Conservation (phyloP, 164 flowering plant genomes). For the Nymphaea thermarum region DNA sequence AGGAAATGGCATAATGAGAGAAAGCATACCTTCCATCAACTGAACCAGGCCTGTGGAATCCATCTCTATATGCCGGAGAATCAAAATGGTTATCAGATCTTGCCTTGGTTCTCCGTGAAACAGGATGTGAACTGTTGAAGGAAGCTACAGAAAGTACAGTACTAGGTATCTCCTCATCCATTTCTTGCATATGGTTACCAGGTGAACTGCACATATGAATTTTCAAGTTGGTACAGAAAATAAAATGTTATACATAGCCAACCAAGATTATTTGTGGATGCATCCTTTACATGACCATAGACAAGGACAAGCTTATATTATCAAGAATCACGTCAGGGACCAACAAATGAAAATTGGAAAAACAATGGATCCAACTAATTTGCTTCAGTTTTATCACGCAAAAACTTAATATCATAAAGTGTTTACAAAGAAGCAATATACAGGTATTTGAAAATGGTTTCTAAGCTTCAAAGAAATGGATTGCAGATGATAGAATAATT, state of each 20-base stretch:
- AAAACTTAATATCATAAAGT: too few relatives aligned
- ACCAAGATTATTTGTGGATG: background rate
- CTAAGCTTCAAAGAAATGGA: too few relatives aligned
- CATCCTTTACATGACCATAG: too few relatives aligned
- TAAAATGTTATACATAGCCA: background rate
- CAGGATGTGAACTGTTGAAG: slow-evolving; percentile 43
- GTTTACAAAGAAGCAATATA: too few relatives aligned
- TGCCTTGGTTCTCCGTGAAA: slow-evolving; percentile 81
- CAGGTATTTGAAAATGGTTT: too few relatives aligned
- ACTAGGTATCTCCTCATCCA: slow-evolving; percentile 71
- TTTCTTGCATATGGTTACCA: slow-evolving; percentile 43
- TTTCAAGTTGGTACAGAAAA: slow-evolving; percentile 4
- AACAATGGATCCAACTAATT: too few relatives aligned
- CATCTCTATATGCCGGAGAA: slow-evolving; percentile 37
- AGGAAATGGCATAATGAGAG: too few relatives aligned
- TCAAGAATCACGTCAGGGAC: too few relatives aligned
- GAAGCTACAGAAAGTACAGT: slow-evolving; percentile 44
- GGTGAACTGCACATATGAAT: slow-evolving; percentile 48
- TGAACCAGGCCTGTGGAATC: slow-evolving; percentile 40
- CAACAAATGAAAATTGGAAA: too few relatives aligned
- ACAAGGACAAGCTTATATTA: too few relatives aligned
- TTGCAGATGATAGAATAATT: too few relatives aligned
- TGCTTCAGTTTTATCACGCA: too few relatives aligned
- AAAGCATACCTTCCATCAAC: slow-evolving; percentile 59
- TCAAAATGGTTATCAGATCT: slow-evolving; percentile 56